These are phyloP conservation scores for Myrica gale DNA, from an alignment of 306 rosid genomes.

Conservation along the genomic window DNA sequence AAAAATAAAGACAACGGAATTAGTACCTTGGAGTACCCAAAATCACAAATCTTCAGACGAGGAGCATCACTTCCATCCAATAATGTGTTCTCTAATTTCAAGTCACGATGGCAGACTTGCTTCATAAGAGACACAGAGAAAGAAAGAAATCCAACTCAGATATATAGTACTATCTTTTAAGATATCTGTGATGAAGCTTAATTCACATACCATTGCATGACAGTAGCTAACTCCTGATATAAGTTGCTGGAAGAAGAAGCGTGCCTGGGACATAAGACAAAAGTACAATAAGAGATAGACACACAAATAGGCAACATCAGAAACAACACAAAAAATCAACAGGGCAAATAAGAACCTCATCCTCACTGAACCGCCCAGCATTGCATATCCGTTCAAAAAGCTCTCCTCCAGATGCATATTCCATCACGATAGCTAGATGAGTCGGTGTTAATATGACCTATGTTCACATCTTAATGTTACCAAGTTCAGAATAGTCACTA, in stretches of 20 bases:
- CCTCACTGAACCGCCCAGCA: conserved; percentile 97
- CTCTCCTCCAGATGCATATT: conserved; percentile 97
- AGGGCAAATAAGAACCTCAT: conserved; percentile 57
- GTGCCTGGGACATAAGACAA: conserved; percentile 59
- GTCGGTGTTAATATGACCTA: conserved; percentile 87
- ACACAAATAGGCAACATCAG: conserved; percentile 9
- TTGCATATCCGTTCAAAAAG: conserved; percentile 95
- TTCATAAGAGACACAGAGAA: conserved; percentile 37
- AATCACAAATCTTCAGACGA: conserved; percentile 89
- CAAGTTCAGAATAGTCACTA: conserved; percentile 16
- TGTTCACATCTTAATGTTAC: conserved; percentile 26
- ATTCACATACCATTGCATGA: conserved; percentile 70
- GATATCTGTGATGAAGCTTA: not conserved
- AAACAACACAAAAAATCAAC: conserved; percentile 11
- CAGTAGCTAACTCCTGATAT: conserved; percentile 97
- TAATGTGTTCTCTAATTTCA: conserved; percentile 91
- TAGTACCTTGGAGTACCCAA: conserved; percentile 90
- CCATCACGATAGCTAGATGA: conserved; percentile 91
- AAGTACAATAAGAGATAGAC: conserved; percentile 19
- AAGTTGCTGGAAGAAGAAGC: conserved; percentile 95
- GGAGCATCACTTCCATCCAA: conserved; percentile 96
- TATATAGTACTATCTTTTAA: conserved; percentile 11
- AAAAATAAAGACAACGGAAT: conserved; percentile 6
- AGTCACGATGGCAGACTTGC: conserved; percentile 96
- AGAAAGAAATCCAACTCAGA: conserved; percentile 24